phyloP scores from a whole-genome alignment of 768 basidiomycete species.

The Ephemerocybe angulata region DNA sequence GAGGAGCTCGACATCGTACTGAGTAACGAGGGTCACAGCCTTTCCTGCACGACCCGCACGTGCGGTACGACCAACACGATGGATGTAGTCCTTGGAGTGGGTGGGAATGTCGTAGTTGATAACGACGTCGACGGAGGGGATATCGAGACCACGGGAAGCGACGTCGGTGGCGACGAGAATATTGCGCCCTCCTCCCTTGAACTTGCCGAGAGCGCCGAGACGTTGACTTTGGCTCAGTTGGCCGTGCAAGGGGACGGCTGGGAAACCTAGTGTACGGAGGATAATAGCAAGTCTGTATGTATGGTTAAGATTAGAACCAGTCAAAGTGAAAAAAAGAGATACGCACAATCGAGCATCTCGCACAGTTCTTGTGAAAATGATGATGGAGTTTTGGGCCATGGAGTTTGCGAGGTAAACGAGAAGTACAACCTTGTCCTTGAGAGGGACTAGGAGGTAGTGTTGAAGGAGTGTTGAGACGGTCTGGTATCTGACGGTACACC shows the following conservation, averaged over 20 bases:
- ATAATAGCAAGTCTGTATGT: conserved; percentile 76
- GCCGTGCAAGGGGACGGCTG: conserved; percentile 94
- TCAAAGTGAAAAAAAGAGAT: conserved; percentile 2
- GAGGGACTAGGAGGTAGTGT: conserved; percentile 91
- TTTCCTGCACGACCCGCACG: conserved; percentile 97
- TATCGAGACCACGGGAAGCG: conserved; percentile 92
- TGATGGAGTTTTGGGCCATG: conserved; percentile 87
- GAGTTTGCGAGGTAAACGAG: conserved; percentile 87
- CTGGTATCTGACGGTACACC: conserved; percentile 72
- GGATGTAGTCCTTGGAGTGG: conserved; percentile 98
- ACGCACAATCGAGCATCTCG: conserved; percentile 83
- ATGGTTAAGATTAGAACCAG: not conserved
- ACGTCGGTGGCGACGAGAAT: conserved; percentile 96
- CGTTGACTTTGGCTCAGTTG: conserved; percentile 92
- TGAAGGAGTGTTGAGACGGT: conserved; percentile 94
- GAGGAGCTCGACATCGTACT: conserved; percentile 95
- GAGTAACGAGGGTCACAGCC: conserved; percentile 94
- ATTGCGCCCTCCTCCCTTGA: conserved; percentile 89
- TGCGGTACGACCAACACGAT: conserved; percentile 95
- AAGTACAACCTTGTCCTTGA: conserved; percentile 88
- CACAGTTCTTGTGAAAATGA: conserved; percentile 95
- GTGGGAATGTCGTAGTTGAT: conserved; percentile 98
- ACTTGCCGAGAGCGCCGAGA: conserved; percentile 89
- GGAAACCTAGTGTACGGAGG: conserved; percentile 85
- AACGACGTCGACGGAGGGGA: conserved; percentile 92